phyloP scores from a whole-genome alignment of 768 basidiomycete genomes.

The Flagelloscypha sp. region DNA sequence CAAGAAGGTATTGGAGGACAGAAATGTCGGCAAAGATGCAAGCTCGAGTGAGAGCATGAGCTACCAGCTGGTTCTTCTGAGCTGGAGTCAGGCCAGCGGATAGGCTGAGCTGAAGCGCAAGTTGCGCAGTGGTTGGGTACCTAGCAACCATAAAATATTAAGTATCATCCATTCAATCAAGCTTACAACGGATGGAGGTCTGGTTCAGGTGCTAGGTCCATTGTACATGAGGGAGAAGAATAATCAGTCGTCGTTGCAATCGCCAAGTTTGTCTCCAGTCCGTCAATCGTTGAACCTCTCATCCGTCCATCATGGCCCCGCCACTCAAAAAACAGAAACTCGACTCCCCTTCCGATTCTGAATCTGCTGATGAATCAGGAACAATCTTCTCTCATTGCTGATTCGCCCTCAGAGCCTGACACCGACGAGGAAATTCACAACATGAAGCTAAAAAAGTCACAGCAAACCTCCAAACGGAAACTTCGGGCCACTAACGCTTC shows the following conservation, averaged over 20 bases:
- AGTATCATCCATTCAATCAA: no score
- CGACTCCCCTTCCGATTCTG: slow-evolving; percentile 16
- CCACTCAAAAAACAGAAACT: slow-evolving; percentile 47
- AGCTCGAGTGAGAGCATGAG: slow-evolving; percentile 67
- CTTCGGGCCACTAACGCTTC: slow-evolving; percentile 68
- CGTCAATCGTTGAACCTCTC: not conserved
- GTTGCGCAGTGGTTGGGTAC: slow-evolving; percentile 59
- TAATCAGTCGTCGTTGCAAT: not conserved
- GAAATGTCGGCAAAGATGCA: slow-evolving; percentile 72
- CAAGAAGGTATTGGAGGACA: slow-evolving; percentile 63
- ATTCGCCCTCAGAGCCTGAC: no score
- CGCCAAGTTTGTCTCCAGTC: not conserved
- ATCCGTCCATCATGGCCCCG: slow-evolving; percentile 16
- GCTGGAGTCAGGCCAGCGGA: slow-evolving; percentile 58
- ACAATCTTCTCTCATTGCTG: no score
- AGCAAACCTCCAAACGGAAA: slow-evolving; percentile 77
- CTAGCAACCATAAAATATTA: no score
- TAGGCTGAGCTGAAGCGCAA: slow-evolving; percentile 55
- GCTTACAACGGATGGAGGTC: slow-evolving; percentile 74
- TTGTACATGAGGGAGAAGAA: slow-evolving; percentile 21
- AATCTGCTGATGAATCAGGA: slow-evolving; percentile 17
- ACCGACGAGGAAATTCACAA: slow-evolving; percentile 60
- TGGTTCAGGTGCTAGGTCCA: slow-evolving; percentile 65
- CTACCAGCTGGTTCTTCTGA: slow-evolving; percentile 63
- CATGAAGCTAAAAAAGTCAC: slow-evolving; percentile 54